phyloP scores from a whole-genome alignment of 352 stramenopile species.

The Elongisporangium undulatum region DNA sequence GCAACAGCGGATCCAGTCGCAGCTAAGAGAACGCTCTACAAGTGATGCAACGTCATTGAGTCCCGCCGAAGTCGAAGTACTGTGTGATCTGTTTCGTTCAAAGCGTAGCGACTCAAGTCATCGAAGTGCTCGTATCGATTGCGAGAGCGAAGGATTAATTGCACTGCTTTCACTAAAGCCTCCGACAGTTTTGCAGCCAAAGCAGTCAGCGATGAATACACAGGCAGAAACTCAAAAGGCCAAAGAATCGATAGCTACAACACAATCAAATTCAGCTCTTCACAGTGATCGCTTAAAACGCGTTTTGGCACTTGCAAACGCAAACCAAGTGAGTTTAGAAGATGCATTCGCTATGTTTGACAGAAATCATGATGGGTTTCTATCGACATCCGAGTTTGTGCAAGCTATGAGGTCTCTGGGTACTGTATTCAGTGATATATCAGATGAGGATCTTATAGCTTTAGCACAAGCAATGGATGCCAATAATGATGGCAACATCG shows the following conservation, averaged over 20 bases:
- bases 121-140: conserved; percentile 41
- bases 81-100: conserved; percentile 56
- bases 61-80: conserved; percentile 47
- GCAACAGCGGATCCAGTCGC: neutral
- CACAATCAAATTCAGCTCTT: conserved; percentile 2
- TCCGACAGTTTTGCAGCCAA: conserved; percentile 2
- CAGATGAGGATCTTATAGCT: conserved; percentile 29
- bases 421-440: conserved; percentile 34
- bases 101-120: conserved; percentile 11
- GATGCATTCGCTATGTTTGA: conserved; percentile 48
- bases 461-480: conserved; percentile 29
- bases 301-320: conserved; percentile 23
- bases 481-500: conserved; percentile 43
- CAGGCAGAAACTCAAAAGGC: conserved; percentile 2
- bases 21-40: neutral
- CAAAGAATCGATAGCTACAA: neutral
- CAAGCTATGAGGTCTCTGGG: conserved; percentile 41
- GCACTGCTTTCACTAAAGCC: conserved; percentile 45
- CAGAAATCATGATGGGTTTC: conserved; percentile 27
- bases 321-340: conserved; percentile 21
- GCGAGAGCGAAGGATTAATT: conserved; percentile 47
- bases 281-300: conserved; percentile 31
- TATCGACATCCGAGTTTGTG: conserved; percentile 45
- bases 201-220: neutral
- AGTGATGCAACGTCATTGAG: conserved; percentile 48